Evolutionary conservation across 2,329 filamentous ascomycete genomes (phyloP), one percentile per base, ranked within the genome.

Genomic region (Gliomastix tumulicola): DNA sequence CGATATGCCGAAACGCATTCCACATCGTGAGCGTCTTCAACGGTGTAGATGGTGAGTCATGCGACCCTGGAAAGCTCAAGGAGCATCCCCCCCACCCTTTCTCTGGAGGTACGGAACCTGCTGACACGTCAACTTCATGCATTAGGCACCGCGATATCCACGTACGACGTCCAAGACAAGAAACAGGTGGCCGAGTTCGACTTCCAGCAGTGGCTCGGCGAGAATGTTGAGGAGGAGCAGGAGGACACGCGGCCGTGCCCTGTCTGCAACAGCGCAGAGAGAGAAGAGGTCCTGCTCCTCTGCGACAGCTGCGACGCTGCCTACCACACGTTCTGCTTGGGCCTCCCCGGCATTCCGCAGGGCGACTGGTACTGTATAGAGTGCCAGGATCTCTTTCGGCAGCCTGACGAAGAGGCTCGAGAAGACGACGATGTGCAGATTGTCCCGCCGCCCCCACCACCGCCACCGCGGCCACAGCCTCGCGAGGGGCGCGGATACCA

Each of bases 291-390:
- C 15, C 74, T 95, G 36, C 79, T 97, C 46, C 77, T 94, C 42
- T 98, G 92, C 63, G 88, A 96, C 58, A 82, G 80, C 52, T 98
- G 92, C 66, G 84, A 94, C 66, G 81, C 82, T 22, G 77, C 85
- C 30, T 95, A 90, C 51, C 92, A 98, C 59, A 88, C 88, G 33
- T 86, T 94, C 59, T 98, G 92, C 59, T 78, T 94, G 42, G 89
- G 86, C 22, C 73, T 95, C 34, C 82, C 89, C 41, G 65, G 71
- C 36, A 77, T 94, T 38, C 88, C 89, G 17, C 64, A 72, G 21
- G 85, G 84, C 20, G 69, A 81, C 45, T 98, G 90, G 89, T 95
- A 90, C 58, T 98, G 92, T 65, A 81, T 92, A 60, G 79, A 84
- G 49, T 98, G 92, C 60, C 59, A 69, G 43, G 71, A 75, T 43